Conservation (phyloP, 192 early-diverging fungal species). For the Gryganskiella cystojenkinii region DNA sequence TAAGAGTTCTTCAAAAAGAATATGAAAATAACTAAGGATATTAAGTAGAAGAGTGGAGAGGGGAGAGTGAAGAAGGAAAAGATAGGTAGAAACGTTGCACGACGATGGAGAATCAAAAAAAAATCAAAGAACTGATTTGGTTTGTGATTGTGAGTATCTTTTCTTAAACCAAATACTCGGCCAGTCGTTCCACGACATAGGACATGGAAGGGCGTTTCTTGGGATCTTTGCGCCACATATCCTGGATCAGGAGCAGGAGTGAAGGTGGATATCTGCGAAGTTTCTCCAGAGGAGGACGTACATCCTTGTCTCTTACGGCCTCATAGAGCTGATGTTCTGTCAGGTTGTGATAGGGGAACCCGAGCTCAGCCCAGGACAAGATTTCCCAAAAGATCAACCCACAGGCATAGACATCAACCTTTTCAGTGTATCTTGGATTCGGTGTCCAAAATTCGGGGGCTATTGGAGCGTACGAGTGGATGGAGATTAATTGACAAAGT, state of each 20-base stretch:
- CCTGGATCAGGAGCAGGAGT: constrained; percentile 69
- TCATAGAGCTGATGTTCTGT: constrained; percentile 71
- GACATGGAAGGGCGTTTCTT: constrained; percentile 72
- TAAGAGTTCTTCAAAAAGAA: no score
- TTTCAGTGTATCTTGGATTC: constrained; percentile 79
- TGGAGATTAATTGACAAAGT: not conserved
- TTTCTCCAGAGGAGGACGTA: constrained; percentile 66
- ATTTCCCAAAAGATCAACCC: constrained; percentile 86
- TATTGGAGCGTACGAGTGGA: constrained; percentile 8
- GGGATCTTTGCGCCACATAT: constrained; percentile 79
- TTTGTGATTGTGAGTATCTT: constrained; percentile 54
- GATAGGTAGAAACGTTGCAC: not conserved
- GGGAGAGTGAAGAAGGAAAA: not conserved
- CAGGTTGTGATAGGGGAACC: constrained; percentile 77
- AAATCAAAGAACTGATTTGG: not conserved
- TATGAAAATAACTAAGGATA: no score
- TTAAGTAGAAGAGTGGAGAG: not conserved
- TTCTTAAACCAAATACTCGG: constrained; percentile 73
- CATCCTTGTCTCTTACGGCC: constrained; percentile 68
- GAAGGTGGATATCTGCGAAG: constrained; percentile 69
- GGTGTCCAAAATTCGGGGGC: constrained; percentile 82
- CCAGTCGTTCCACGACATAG: constrained; percentile 75
- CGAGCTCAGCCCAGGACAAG: constrained; percentile 74
- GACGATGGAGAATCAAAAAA: not conserved
- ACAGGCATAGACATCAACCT: constrained; percentile 79